Percentiles rank a stretch among this genome's conserved stretches.
Evolutionary conservation across 177 flowering plant genomes (phyloP).

Genomic region (Vitis hybrid): DNA sequence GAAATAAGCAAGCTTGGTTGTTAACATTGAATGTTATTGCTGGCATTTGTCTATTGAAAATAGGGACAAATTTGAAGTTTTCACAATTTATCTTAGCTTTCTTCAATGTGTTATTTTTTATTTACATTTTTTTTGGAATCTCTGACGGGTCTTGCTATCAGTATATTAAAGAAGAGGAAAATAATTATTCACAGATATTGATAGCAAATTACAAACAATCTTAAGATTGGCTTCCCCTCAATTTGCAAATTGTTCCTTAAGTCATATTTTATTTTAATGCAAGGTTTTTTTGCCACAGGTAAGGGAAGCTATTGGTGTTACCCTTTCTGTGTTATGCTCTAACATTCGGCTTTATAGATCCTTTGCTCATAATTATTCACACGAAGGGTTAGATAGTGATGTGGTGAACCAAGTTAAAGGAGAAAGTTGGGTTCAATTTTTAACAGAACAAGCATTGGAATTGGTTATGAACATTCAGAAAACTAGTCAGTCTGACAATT

Average conservation of each 20-base stretch:
- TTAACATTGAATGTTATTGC: too few species aligned
- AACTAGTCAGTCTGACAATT: conserved; percentile 40
- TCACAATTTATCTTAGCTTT: too few species aligned
- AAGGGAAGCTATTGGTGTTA: conserved; percentile 88
- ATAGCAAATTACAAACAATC: neutral
- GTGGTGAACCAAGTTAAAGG: conserved; percentile 21
- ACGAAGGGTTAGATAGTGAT: conserved; percentile 28
- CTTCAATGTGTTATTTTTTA: too few species aligned
- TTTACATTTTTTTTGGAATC: too few species aligned
- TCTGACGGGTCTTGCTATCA: too few species aligned
- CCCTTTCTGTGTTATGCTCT: conserved; percentile 87
- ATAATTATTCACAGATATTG: too few species aligned
- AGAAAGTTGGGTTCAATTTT: conserved; percentile 54
- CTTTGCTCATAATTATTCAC: conserved; percentile 26
- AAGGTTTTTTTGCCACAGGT: conserved; percentile 49
- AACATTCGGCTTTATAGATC: conserved; percentile 66
- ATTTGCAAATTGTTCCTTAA: neutral
- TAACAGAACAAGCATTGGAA: conserved; percentile 63
- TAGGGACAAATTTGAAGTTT: too few species aligned
- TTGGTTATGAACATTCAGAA: conserved; percentile 62
- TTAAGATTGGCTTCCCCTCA: neutral
- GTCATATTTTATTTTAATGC: conserved; percentile 3
- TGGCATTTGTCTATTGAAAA: too few species aligned
- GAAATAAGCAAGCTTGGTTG: too few species aligned
- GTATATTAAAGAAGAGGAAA: too few species aligned